Base-by-base conservation (phyloP, 202 grass and related monocot species). In the Bolboschoenoplectus hybrid region DNA sequence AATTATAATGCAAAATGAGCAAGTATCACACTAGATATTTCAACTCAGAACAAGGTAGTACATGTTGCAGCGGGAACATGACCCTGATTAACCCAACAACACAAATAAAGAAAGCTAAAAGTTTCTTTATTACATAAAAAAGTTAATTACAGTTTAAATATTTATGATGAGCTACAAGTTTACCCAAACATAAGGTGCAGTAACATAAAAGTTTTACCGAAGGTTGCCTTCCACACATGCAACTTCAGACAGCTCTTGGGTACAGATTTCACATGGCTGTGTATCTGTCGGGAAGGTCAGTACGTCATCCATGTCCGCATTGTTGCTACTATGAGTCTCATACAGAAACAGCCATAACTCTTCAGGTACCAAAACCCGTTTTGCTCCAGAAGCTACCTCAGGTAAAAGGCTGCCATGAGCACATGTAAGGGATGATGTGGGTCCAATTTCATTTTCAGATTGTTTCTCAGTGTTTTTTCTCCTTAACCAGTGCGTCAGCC, bases 401-500 rank as follows among this genome's bases (percentile, higher is more conserved):
- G 97, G 94, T 83, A 99, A 87, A 89, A 99, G 91, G 82, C 77
- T 34, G 60, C 92, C 97, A 86, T 99, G 97, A 35, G 88, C 77
- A 73, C 97, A 99, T 85, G 32, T 87, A 81, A 99, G 92, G 86
- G 88, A 89, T 87, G 75, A 82, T 55, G 97, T 97, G 57, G 97
- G 97, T 46, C 91, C 97, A 89, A 82, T 87, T 78, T 99, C 97
- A 89, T 40, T 86, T 83, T 93, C 92, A 69, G 87, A 91, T 82
- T 86, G 83, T 70, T 75, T 89, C 82, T 99, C 93, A 74, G 84
- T 65, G 89, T 90, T 93, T 90, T 99, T 99, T 68, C 89, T 99
- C 45, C 92, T 88, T 85, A 99, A 41, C 97, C 97, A 99, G 70
- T 94, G 92, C 81, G 68, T 52, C 87, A 99, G 92, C 97, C 97